Evolutionary conservation across 768 basidiomycete species (phyloP).

Genomic region (Lentinula sp.): DNA sequence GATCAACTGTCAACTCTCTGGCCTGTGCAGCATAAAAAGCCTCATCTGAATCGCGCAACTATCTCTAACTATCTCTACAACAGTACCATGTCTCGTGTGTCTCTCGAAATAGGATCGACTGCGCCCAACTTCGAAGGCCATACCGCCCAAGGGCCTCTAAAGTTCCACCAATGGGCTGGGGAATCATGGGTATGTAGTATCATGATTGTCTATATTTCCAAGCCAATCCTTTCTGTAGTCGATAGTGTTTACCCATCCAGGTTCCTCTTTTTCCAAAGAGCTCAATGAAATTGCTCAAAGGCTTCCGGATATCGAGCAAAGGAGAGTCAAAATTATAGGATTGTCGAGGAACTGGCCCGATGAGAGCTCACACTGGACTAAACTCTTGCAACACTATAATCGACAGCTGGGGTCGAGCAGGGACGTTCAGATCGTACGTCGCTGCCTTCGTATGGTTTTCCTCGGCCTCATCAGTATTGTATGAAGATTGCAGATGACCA

Average conservation of each 20-base stretch:
- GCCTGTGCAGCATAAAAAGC: background rate
- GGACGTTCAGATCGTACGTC: background rate
- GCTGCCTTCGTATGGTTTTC: background rate
- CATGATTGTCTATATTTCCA: background rate
- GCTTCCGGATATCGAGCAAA: slow-evolving; percentile 2
- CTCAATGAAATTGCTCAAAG: background rate
- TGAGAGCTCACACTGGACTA: background rate
- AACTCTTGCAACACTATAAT: background rate
- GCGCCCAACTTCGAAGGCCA: slow-evolving; percentile 4
- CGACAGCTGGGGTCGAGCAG: background rate
- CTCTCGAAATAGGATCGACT: background rate
- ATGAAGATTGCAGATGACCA: background rate
- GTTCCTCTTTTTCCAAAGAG: background rate
- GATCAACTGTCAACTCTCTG: background rate
- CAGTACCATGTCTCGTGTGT: background rate
- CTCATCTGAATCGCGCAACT: background rate
- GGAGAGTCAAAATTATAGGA: slow-evolving; percentile 1
- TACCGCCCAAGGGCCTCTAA: background rate
- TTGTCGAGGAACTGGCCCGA: slow-evolving; percentile 1
- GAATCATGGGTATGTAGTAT: slow-evolving; percentile 1
- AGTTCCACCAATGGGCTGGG: slow-evolving; percentile 4
- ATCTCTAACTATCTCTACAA: no score
- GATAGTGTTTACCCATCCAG: slow-evolving; percentile 5
- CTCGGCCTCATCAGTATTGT: background rate
- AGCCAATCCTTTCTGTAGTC: background rate